Conservation (phyloP, 2,329 filamentous ascomycete genomes). For the Conoideocrella luteorostrata region DNA sequence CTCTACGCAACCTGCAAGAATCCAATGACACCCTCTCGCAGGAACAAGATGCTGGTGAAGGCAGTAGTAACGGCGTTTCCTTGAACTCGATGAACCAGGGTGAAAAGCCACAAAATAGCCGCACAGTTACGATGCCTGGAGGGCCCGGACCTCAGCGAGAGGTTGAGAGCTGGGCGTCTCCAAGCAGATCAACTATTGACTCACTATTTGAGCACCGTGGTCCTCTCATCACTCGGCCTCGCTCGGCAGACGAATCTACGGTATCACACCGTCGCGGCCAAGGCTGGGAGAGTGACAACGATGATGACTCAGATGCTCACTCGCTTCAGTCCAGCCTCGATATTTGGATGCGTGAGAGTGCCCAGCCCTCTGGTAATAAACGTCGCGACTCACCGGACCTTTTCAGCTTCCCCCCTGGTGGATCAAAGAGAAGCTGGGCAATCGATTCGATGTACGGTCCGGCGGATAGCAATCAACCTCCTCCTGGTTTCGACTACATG, state of each 20-base stretch:
- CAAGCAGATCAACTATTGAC: slow-evolving; percentile 2
- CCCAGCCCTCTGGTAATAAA: slow-evolving; percentile 29
- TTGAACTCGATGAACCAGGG: slow-evolving; percentile 18
- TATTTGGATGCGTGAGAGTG: slow-evolving; percentile 51
- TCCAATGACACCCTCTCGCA: slow-evolving; percentile 42
- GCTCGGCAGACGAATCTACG: slow-evolving; percentile 41
- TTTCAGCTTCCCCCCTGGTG: slow-evolving; percentile 43
- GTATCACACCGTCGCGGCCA: slow-evolving; percentile 32
- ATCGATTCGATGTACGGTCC: slow-evolving; percentile 40
- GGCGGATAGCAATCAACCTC: slow-evolving; percentile 17
- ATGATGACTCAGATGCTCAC: slow-evolving; percentile 33
- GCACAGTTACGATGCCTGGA: not conserved
- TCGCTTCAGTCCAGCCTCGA: slow-evolving; percentile 47
- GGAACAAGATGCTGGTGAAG: slow-evolving; percentile 20
- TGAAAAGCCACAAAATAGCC: slow-evolving; percentile 9
- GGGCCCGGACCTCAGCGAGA: not conserved
- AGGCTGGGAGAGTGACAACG: slow-evolving; percentile 39
- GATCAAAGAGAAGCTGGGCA: slow-evolving; percentile 37
- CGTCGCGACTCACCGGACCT: slow-evolving; percentile 42
- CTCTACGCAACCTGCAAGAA: slow-evolving; percentile 42
- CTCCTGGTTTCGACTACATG: slow-evolving; percentile 33
- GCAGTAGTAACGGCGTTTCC: slow-evolving; percentile 25
- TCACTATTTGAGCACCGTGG: slow-evolving; percentile 14
- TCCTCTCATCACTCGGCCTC: slow-evolving; percentile 31
- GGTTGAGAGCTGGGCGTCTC: slow-evolving; percentile 7